Evolutionary conservation across 805 yeast genomes (phyloP).

Genomic region (Sugiyamaella boreocaroliniensis): DNA sequence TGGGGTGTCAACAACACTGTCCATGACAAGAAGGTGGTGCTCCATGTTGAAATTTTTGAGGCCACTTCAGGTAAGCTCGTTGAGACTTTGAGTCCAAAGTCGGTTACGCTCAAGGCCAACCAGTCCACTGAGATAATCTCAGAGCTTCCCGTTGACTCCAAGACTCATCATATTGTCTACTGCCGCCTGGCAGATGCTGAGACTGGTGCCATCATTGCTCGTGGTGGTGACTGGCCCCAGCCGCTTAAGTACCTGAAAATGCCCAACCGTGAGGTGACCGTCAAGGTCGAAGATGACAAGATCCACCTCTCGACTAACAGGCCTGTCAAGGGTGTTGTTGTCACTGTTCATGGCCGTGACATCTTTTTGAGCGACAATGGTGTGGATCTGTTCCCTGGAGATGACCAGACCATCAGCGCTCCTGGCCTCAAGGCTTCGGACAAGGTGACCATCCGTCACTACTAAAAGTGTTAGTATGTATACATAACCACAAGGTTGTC

Average conservation of each 20-base stretch:
- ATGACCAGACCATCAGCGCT: constrained; percentile 17
- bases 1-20: constrained; percentile 39
- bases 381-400: constrained; percentile 42
- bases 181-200: constrained; percentile 16
- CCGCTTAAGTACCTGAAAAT: constrained; percentile 38
- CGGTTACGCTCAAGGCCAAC: constrained; percentile 22
- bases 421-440: constrained; percentile 14
- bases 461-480: background rate
- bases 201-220: constrained; percentile 25
- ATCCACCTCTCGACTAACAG: constrained; percentile 27
- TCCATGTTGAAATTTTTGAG: constrained; percentile 30
- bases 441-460: constrained; percentile 13
- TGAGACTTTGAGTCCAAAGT: constrained; percentile 6
- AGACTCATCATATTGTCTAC: constrained; percentile 16
- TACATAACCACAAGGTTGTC: background rate
- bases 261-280: constrained; percentile 25
- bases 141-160: constrained; percentile 13
- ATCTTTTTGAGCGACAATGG: constrained; percentile 39
- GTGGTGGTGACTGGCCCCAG: constrained; percentile 46
- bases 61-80: constrained; percentile 32
- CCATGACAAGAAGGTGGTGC: constrained; percentile 19
- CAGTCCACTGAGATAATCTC: constrained; percentile 30
- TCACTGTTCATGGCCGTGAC: constrained; percentile 27
- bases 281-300: constrained; percentile 25
- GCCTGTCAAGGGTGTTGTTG: constrained; percentile 42